A percentile compares a stretch with the other conserved stretches of the same genome.
phyloP scores from a whole-genome alignment of 352 stramenopile genomes.

The Globisporangium sylvaticum region DNA sequence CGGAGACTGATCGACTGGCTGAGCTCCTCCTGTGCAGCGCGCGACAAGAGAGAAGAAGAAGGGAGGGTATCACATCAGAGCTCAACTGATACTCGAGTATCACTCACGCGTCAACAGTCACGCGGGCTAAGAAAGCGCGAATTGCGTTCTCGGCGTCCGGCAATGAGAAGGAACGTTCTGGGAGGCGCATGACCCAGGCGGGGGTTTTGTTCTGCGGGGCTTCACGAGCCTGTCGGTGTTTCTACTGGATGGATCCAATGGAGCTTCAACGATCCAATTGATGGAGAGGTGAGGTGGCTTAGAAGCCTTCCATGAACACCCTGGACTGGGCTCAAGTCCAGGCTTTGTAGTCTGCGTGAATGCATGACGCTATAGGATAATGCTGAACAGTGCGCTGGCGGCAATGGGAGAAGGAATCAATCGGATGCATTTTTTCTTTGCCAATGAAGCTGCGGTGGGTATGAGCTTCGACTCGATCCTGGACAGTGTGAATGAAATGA shows the following conservation, averaged over 20 bases:
- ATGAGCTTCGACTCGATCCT: not conserved
- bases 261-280: not conserved
- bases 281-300: not conserved
- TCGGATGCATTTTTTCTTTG: not conserved
- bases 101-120: not conserved
- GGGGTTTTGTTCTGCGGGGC: not conserved
- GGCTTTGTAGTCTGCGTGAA: too few relatives aligned
- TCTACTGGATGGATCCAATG: not conserved
- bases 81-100: too few relatives aligned
- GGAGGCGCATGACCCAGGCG: not conserved
- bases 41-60: constrained; percentile 1
- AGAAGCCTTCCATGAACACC: not conserved
- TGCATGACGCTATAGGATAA: too few relatives aligned
- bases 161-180: not conserved
- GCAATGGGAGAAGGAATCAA: not conserved
- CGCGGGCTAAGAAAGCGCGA: constrained; percentile 1
- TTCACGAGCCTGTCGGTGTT: not conserved
- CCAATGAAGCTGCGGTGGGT: not conserved
- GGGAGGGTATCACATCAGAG: not conserved
- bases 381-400: too few relatives aligned
- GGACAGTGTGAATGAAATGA: too few relatives aligned
- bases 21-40: not conserved
- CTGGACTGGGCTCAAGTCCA: not conserved
- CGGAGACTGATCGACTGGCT: not conserved
- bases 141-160: not conserved